Evolutionary conservation across 164 flowering plant genomes (phyloP).

Genomic region (Brasenia schreberi): DNA sequence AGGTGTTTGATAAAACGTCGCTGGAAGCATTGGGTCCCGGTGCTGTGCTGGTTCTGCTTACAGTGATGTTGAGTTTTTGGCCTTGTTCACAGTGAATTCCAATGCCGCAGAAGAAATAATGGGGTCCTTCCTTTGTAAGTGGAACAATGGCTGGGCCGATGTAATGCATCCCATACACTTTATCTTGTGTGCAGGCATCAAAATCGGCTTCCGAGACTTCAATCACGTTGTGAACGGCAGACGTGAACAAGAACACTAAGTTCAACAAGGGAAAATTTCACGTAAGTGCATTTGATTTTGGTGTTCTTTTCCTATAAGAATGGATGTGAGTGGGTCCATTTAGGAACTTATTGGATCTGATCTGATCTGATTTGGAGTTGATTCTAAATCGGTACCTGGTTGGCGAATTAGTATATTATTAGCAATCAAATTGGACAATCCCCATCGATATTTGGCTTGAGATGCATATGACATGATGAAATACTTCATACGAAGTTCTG

Average conservation of each 20-base stretch:
- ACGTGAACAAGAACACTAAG: slow-evolving; percentile 16
- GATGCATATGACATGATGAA: no score
- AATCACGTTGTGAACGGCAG: slow-evolving; percentile 21
- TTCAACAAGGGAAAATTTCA: neutral
- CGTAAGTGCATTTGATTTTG: neutral
- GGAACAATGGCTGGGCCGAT: slow-evolving; percentile 16
- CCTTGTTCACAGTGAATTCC: slow-evolving; percentile 41
- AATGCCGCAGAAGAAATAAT: slow-evolving; percentile 26
- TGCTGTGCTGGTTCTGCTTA: slow-evolving; percentile 7
- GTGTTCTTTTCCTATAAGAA: no score
- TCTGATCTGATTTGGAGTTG: neutral
- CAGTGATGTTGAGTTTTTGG: slow-evolving; percentile 29
- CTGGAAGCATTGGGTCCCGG: slow-evolving; percentile 5
- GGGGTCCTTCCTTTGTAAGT: slow-evolving; percentile 17
- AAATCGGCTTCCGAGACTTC: slow-evolving; percentile 23
- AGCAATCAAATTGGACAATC: no score
- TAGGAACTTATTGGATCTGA: no score
- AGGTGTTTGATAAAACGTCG: neutral
- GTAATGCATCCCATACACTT: slow-evolving; percentile 8
- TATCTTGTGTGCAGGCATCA: slow-evolving; percentile 14
- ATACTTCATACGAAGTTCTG: no score
- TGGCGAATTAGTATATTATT: no score
- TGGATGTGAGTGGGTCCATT: no score
- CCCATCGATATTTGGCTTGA: no score
- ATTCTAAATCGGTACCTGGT: neutral